Evolutionary conservation across 106 monocot species (phyloP).

Genomic region (Agapanthus africanus): DNA sequence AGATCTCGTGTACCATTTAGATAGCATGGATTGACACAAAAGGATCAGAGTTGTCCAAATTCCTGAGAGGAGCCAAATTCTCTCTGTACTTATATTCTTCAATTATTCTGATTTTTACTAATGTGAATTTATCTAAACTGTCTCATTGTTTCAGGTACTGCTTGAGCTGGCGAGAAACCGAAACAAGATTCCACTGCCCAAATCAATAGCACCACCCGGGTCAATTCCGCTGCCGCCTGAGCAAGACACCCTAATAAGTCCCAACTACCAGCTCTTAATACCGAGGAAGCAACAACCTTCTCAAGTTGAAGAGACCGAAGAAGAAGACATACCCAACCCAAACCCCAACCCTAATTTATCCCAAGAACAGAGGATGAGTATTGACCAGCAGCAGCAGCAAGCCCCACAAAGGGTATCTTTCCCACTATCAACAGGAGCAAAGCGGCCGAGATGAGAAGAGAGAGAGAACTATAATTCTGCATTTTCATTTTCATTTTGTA

Average conservation of each 20-base stretch:
- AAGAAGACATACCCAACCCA: conserved; percentile 23
- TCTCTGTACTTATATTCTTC: too few species aligned
- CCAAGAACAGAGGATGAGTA: conserved; percentile 28
- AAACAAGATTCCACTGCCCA: conserved; percentile 92
- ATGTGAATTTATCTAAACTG: neutral
- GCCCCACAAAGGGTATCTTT: conserved; percentile 66
- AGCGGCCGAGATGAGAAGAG: conserved; percentile 16
- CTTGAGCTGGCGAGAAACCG: conserved; percentile 76
- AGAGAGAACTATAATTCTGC: too few species aligned
- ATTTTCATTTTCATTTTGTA: too few species aligned
- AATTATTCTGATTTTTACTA: too few species aligned
- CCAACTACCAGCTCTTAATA: conserved; percentile 86
- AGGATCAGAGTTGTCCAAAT: too few species aligned
- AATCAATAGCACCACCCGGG: conserved; percentile 70
- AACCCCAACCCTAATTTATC: conserved; percentile 26
- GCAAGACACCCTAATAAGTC: conserved; percentile 79
- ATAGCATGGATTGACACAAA: too few species aligned
- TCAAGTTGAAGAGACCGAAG: conserved; percentile 40
- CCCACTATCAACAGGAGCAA: conserved; percentile 28
- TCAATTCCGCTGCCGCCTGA: conserved; percentile 83
- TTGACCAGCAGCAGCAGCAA: conserved; percentile 44
- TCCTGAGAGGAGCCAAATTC: too few species aligned
- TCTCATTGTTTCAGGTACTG: conserved; percentile 45
- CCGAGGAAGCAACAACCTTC: conserved; percentile 48
- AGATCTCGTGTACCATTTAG: neutral